These are phyloP conservation scores for Epichloe glyceriae DNA, from an alignment of 2,329 filamentous ascomycete species.

Conservation along the genomic window DNA sequence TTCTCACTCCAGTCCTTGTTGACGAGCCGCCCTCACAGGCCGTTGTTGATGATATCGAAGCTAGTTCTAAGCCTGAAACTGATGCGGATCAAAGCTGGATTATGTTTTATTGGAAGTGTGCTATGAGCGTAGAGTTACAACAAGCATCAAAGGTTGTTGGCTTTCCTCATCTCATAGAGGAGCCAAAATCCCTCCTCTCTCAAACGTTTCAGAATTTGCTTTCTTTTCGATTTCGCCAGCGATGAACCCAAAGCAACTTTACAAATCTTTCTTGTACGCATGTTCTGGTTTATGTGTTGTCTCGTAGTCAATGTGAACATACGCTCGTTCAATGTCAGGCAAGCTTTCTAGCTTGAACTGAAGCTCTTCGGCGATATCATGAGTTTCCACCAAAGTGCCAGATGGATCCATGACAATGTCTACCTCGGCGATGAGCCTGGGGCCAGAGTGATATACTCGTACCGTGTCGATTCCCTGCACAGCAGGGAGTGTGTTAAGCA, in stretches of 20 bases:
- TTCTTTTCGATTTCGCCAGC: no score
- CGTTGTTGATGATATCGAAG: no score
- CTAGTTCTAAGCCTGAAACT: no score
- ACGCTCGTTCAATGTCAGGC: constrained; percentile 83
- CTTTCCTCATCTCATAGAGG: no score
- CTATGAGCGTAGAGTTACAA: no score
- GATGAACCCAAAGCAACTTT: not conserved
- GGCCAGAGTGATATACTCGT: constrained; percentile 80
- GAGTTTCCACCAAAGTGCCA: constrained; percentile 61
- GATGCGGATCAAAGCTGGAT: no score
- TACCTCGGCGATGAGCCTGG: constrained; percentile 84
- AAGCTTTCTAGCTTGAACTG: constrained; percentile 90
- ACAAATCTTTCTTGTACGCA: constrained; percentile 48
- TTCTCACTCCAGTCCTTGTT: no score
- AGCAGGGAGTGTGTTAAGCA: constrained; percentile 80
- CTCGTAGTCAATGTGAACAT: constrained; percentile 96
- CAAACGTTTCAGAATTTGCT: no score
- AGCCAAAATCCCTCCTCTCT: no score
- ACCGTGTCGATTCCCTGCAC: constrained; percentile 90
- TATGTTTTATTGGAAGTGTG: no score
- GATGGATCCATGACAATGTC: constrained; percentile 85
- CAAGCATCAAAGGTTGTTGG: no score
- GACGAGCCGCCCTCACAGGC: no score
- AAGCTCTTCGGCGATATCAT: constrained; percentile 87
- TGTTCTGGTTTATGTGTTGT: constrained; percentile 90